Percentiles rank a stretch among this genome's conserved stretches.
Evolutionary conservation across 2,329 filamentous ascomycete genomes (phyloP).

Genomic region (Cladosporium sp.): DNA sequence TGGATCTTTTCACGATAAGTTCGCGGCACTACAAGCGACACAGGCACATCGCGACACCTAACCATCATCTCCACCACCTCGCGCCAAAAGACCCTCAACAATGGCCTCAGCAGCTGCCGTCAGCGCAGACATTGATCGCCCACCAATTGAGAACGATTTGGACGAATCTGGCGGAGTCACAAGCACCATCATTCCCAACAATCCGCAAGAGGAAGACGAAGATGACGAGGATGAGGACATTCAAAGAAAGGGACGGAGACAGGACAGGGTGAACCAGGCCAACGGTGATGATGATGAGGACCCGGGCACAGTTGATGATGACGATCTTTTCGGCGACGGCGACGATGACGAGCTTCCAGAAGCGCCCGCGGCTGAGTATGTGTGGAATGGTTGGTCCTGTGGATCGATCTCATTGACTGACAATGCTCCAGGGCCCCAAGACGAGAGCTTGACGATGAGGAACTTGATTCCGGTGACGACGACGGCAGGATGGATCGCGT

Average conservation of each 20-base stretch:
- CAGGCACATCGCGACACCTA: neutral
- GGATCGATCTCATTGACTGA: neutral
- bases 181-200: slow-evolving; percentile 33
- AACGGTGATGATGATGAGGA: slow-evolving; percentile 22
- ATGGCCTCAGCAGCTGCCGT: slow-evolving; percentile 42
- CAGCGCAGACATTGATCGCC: slow-evolving; percentile 33
- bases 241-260: slow-evolving; percentile 22
- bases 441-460: slow-evolving; percentile 61
- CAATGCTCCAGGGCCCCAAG: slow-evolving; percentile 23
- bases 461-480: slow-evolving; percentile 63
- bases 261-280: slow-evolving; percentile 21
- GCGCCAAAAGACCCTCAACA: neutral
- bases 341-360: slow-evolving; percentile 33
- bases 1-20: no score
- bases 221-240: slow-evolving; percentile 31
- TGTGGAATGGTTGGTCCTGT: neutral
- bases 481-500: slow-evolving; percentile 64
- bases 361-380: slow-evolving; percentile 19
- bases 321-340: slow-evolving; percentile 47
- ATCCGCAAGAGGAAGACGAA: slow-evolving; percentile 12
- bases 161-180: slow-evolving; percentile 35
- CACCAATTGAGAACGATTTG: slow-evolving; percentile 31
- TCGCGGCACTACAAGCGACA: neutral
- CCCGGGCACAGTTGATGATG: slow-evolving; percentile 38
- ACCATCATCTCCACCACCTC: neutral